Evolutionary conservation across 129 eudicot species (phyloP).

Genomic region (Glebionis coronaria): DNA sequence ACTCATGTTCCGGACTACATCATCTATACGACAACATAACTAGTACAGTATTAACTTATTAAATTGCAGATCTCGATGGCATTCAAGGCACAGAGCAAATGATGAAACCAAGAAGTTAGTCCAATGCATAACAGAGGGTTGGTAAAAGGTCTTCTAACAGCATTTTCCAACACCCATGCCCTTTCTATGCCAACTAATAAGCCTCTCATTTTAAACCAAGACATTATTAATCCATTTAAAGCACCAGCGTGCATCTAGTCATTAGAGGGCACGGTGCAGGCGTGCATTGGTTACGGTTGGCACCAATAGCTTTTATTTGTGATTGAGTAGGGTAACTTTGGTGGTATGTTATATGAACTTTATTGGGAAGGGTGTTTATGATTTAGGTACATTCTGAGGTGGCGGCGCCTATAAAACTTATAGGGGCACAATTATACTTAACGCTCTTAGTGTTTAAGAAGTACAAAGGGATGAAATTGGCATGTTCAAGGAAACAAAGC

Average conservation of each 20-base stretch:
- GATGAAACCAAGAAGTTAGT: slow-evolving; percentile 12
- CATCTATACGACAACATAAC: not conserved
- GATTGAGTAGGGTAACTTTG: no score
- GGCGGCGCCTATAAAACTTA: no score
- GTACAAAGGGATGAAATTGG: not conserved
- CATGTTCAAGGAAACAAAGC: not conserved
- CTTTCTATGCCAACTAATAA: slow-evolving; percentile 4
- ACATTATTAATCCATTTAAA: not conserved
- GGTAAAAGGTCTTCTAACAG: not conserved
- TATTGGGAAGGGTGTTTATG: no score
- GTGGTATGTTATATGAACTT: no score
- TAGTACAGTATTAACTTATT: not conserved
- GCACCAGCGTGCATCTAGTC: not conserved
- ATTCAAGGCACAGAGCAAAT: slow-evolving; percentile 1
- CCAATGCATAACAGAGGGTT: not conserved
- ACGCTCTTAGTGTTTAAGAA: not conserved
- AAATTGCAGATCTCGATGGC: slow-evolving; percentile 3
- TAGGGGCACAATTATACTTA: no score
- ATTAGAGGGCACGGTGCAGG: no score
- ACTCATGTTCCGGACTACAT: not conserved
- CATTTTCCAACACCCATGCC: slow-evolving; percentile 3
- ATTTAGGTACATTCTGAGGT: no score
- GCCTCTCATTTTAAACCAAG: not conserved
- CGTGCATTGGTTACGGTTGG: no score
- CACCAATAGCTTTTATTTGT: no score